phyloP scores from a whole-genome alignment of 192 early-diverging fungal species.

The Lobosporangium transversale region DNA sequence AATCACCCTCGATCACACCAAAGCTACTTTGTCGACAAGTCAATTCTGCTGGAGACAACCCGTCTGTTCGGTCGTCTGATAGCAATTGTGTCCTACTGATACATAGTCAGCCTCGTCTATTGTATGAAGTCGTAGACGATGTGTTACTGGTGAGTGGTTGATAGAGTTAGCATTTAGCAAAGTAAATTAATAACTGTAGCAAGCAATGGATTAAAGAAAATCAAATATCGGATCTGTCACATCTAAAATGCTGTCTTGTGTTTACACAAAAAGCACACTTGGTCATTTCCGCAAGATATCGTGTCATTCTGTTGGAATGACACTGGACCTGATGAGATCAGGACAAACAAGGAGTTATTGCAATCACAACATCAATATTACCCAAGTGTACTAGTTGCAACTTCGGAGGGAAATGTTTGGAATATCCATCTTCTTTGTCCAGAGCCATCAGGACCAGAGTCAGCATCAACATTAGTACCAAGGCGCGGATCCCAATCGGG shows the following conservation, averaged over 20 bases:
- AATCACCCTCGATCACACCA: too few species aligned
- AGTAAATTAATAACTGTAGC: too few species aligned
- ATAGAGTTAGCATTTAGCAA: too few species aligned
- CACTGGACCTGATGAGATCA: neutral
- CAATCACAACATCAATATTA: neutral
- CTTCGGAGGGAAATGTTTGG: constrained; percentile 24
- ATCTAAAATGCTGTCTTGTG: neutral
- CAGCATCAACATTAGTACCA: neutral
- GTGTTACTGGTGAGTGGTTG: constrained; percentile 2
- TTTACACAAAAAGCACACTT: constrained; percentile 6
- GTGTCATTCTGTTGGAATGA: constrained; percentile 27
- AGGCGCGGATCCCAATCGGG: neutral
- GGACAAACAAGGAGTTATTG: neutral
- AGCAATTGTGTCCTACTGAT: constrained; percentile 6
- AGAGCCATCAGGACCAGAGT: neutral
- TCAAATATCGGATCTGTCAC: too few species aligned
- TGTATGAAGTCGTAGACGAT: constrained; percentile 10
- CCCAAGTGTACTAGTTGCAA: constrained; percentile 5
- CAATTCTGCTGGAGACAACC: too few species aligned
- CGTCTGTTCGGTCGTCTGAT: too few species aligned
- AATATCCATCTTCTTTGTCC: constrained; percentile 5
- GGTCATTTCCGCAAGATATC: constrained; percentile 26
- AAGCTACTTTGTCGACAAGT: too few species aligned
- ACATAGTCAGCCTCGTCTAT: constrained; percentile 2
- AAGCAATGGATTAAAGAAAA: too few species aligned